Conservation (phyloP, 495 filamentous ascomycete species). For the Xylaria palmicola region DNA sequence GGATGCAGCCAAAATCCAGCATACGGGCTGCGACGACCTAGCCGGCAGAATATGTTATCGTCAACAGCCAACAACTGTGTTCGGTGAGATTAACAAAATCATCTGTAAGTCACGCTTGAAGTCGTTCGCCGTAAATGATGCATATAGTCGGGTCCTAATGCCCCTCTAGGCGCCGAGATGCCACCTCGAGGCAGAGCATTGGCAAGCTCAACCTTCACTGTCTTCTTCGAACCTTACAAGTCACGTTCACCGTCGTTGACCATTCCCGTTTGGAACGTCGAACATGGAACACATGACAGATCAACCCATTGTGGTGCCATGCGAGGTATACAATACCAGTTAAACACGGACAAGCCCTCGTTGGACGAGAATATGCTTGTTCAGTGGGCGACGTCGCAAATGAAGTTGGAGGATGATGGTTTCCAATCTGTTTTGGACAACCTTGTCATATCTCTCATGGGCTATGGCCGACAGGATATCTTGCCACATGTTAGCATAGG, state of each 20-base stretch:
- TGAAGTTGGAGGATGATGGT: slow-evolving; percentile 17
- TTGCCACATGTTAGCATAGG: slow-evolving; percentile 27
- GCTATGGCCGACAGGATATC: slow-evolving; percentile 16
- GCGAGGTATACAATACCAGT: slow-evolving; percentile 9
- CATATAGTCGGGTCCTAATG: slow-evolving; percentile 5
- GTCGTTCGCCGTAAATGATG: neutral
- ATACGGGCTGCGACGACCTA: slow-evolving; percentile 25
- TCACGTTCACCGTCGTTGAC: neutral
- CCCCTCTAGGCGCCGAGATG: slow-evolving; percentile 10
- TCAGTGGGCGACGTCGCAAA: slow-evolving; percentile 30
- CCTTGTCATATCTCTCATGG: slow-evolving; percentile 22
- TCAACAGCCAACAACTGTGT: slow-evolving; percentile 20
- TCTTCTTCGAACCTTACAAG: slow-evolving; percentile 11
- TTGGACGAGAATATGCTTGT: slow-evolving; percentile 16
- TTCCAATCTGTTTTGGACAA: slow-evolving; percentile 30
- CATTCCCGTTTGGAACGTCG: neutral
- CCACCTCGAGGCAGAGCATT: slow-evolving; percentile 13
- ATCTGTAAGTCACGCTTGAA: slow-evolving; percentile 23
- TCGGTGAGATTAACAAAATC: slow-evolving; percentile 25
- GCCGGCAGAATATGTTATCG: slow-evolving; percentile 31
- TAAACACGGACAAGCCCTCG: slow-evolving; percentile 1
- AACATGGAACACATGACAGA: neutral
- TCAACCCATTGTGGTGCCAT: neutral
- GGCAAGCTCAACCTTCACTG: neutral
- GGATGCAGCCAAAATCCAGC: slow-evolving; percentile 27